Percentiles rank a stretch among this genome's conserved stretches.
Evolutionary conservation across 225 moss, liverwort and hornwort species (phyloP).

Genomic region (Thuidium tamariscinum): DNA sequence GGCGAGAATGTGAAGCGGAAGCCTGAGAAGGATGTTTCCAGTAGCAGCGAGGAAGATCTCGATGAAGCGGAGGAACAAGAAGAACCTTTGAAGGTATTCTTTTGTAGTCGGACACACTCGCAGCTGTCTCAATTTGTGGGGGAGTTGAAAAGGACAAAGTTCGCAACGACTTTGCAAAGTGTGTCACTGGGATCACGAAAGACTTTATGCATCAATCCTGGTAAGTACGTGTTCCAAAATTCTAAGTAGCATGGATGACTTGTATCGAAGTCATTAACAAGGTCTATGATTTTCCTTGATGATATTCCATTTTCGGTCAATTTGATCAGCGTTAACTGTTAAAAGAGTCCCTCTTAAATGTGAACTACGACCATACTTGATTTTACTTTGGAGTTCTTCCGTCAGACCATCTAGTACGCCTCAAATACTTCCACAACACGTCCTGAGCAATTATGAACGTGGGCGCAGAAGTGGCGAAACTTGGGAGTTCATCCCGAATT

Average conservation of each 20-base stretch:
- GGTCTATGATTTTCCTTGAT: neutral
- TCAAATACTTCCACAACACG: neutral
- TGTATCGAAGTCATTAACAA: neutral
- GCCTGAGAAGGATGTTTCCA: conserved; percentile 14
- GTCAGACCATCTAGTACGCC: neutral
- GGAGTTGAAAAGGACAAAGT: conserved; percentile 73
- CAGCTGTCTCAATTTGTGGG: conserved; percentile 94
- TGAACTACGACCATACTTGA: neutral
- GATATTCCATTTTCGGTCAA: neutral
- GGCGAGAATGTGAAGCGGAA: conserved; percentile 50
- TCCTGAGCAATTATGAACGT: conserved; percentile 6
- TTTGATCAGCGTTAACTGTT: neutral
- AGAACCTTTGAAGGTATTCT: conserved; percentile 82
- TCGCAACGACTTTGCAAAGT: conserved; percentile 61
- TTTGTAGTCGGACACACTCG: conserved; percentile 97
- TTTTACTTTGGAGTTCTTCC: neutral
- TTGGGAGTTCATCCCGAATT: conserved; percentile 75
- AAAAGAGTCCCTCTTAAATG: neutral
- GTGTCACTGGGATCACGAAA: conserved; percentile 84
- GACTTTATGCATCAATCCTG: conserved; percentile 87
- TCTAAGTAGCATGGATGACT: neutral
- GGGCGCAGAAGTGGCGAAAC: conserved; percentile 64
- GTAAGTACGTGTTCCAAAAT: conserved; percentile 15
- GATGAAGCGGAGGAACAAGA: conserved; percentile 50
- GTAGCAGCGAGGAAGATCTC: conserved; percentile 52